Percentiles rank a stretch among this genome's conserved stretches.
phyloP scores from a whole-genome alignment of 345 rosid genomes.

The Populus ilicifolia region DNA sequence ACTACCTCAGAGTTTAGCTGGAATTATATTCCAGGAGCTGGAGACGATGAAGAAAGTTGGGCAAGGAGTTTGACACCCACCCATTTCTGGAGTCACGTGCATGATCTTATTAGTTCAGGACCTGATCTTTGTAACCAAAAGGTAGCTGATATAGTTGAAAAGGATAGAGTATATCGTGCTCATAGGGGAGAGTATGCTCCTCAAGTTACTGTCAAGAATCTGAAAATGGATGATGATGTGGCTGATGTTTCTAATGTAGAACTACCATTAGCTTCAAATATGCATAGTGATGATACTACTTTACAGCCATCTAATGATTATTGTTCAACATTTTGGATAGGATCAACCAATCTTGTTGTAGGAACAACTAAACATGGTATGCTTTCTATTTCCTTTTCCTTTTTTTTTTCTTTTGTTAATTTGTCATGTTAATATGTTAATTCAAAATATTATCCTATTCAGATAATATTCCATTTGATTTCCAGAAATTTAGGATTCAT shows the following conservation, averaged over 20 bases:
- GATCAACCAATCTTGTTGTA: slow-evolving; percentile 62
- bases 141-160: slow-evolving; percentile 87
- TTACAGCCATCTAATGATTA: slow-evolving; percentile 28
- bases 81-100: slow-evolving; percentile 70
- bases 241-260: slow-evolving; percentile 17
- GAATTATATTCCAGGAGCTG: slow-evolving; percentile 94
- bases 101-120: slow-evolving; percentile 62
- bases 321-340: slow-evolving; percentile 53
- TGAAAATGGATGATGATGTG: slow-evolving; percentile 19
- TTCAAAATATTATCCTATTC: too few species aligned
- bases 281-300: slow-evolving; percentile 18
- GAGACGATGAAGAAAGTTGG: slow-evolving; percentile 99
- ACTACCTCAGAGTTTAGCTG: slow-evolving; percentile 76
- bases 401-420: too few species aligned
- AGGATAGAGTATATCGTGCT: slow-evolving; percentile 65
- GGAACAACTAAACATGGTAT: slow-evolving; percentile 55
- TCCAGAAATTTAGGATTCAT: background rate
- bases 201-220: slow-evolving; percentile 46
- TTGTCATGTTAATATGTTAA: too few species aligned
- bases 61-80: slow-evolving; percentile 77
- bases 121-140: slow-evolving; percentile 75
- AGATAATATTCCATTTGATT: background rate
- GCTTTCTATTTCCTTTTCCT: slow-evolving; percentile 1
- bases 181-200: slow-evolving; percentile 77
- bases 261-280: slow-evolving; percentile 14